A percentile compares a stretch with the other conserved stretches of the same genome.
phyloP scores from a whole-genome alignment of 2,329 filamentous ascomycete genomes.

The Trichoderma oligosporum region DNA sequence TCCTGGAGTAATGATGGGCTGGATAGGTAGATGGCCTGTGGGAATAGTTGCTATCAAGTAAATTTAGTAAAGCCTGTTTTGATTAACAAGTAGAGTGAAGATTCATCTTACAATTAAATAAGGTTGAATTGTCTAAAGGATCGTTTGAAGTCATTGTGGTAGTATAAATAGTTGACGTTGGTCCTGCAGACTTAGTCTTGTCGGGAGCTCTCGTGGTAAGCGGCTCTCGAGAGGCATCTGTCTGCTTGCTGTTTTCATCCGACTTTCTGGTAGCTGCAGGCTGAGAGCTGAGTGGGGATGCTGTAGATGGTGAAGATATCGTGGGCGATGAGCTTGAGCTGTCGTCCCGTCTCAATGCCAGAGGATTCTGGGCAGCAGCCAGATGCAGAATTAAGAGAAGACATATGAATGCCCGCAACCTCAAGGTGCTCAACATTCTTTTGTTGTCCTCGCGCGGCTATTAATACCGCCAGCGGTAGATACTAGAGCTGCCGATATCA shows the following conservation, averaged over 20 bases:
- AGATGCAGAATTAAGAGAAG: constrained; percentile 38
- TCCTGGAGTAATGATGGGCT: constrained; percentile 73
- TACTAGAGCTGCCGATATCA: constrained; percentile 19
- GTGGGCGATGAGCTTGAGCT: neutral
- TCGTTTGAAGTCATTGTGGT: constrained; percentile 21
- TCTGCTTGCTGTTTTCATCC: constrained; percentile 13
- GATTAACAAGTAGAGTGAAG: neutral
- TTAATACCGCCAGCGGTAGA: constrained; percentile 5
- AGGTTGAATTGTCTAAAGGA: constrained; percentile 29
- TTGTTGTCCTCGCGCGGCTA: neutral
- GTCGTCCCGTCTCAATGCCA: constrained; percentile 35
- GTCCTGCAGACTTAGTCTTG: neutral
- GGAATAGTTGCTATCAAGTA: constrained; percentile 42
- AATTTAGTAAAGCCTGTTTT: constrained; percentile 5
- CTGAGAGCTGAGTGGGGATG: neutral
- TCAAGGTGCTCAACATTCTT: constrained; percentile 36
- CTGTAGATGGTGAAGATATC: neutral
- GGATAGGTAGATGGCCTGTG: constrained; percentile 61
- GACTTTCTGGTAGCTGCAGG: neutral
- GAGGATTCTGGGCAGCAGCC: constrained; percentile 34
- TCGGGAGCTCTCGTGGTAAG: constrained; percentile 1
- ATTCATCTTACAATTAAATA: constrained; percentile 34
- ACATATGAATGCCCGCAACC: constrained; percentile 39
- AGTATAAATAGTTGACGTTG: constrained; percentile 1
- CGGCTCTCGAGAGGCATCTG: neutral